These are phyloP conservation scores for Geum urbanum DNA, from an alignment of 306 rosid species.

Conservation along the genomic window DNA sequence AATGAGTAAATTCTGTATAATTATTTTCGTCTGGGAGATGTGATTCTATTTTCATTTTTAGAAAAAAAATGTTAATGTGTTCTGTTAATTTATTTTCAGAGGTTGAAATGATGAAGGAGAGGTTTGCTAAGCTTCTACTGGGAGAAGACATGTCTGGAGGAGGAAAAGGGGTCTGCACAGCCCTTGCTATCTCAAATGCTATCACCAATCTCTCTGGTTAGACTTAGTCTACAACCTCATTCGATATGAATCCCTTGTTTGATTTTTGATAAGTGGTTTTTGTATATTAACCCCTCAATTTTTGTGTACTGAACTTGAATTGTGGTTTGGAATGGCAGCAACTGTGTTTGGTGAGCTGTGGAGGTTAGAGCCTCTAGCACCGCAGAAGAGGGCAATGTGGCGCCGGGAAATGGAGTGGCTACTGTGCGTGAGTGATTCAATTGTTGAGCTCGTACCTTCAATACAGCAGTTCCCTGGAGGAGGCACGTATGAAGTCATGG, in stretches of 20 bases:
- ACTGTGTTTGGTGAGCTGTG: conserved; percentile 89
- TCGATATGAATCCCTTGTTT: background rate
- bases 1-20: background rate
- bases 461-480: conserved; percentile 88
- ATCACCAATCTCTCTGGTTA: conserved; percentile 91
- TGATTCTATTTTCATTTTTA: background rate
- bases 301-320: conserved; percentile 7
- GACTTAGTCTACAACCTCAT: conserved; percentile 30
- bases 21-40: background rate
- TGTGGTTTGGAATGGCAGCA: conserved; percentile 46
- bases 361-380: conserved; percentile 83
- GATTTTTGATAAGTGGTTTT: background rate
- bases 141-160: conserved; percentile 99
- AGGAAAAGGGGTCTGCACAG: conserved; percentile 98
- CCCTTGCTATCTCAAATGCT: conserved; percentile 90
- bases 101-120: conserved; percentile 93
- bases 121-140: conserved; percentile 79
- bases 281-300: background rate
- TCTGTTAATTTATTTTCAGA: conserved; percentile 33
- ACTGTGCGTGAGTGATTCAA: conserved; percentile 75
- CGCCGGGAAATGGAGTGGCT: conserved; percentile 90
- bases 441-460: conserved; percentile 85
- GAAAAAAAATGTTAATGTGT: background rate
- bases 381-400: conserved; percentile 86
- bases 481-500: conserved; percentile 89